Evolutionary conservation across 805 yeast genomes (phyloP).

Genomic region (Phaffomyces antillensis): DNA sequence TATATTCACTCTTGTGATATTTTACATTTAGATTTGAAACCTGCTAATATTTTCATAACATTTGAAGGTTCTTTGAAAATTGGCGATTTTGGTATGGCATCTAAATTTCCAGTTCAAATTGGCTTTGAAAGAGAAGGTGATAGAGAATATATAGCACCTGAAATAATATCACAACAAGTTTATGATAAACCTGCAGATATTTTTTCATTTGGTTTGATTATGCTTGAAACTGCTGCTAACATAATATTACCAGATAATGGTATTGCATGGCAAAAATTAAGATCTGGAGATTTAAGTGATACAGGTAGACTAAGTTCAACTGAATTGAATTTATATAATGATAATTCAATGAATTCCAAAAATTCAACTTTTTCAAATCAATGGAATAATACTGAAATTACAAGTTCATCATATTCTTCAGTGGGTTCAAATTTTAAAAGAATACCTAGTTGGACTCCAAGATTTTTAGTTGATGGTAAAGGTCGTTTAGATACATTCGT

Average conservation of each 20-base stretch:
- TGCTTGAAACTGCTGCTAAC: constrained; percentile 94
- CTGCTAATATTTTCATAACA: constrained; percentile 89
- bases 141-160: constrained; percentile 96
- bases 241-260: constrained; percentile 94
- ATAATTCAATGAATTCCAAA: constrained; percentile 16
- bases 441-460: constrained; percentile 84
- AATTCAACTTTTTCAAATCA: constrained; percentile 19
- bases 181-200: constrained; percentile 93
- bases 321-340: constrained; percentile 38
- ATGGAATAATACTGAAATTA: constrained; percentile 17
- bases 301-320: constrained; percentile 82
- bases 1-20: constrained; percentile 74
- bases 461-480: constrained; percentile 66
- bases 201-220: constrained; percentile 87
- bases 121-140: constrained; percentile 91
- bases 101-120: constrained; percentile 63
- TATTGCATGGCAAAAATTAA: constrained; percentile 88
- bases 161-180: constrained; percentile 70
- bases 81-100: constrained; percentile 95
- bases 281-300: constrained; percentile 93
- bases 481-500: constrained; percentile 74
- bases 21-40: constrained; percentile 86
- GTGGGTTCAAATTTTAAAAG: constrained; percentile 18
- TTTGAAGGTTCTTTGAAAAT: constrained; percentile 92
- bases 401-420: constrained; percentile 25